phyloP scores from a whole-genome alignment of 2,329 filamentous ascomycete genomes.

The Didymella pinodella region DNA sequence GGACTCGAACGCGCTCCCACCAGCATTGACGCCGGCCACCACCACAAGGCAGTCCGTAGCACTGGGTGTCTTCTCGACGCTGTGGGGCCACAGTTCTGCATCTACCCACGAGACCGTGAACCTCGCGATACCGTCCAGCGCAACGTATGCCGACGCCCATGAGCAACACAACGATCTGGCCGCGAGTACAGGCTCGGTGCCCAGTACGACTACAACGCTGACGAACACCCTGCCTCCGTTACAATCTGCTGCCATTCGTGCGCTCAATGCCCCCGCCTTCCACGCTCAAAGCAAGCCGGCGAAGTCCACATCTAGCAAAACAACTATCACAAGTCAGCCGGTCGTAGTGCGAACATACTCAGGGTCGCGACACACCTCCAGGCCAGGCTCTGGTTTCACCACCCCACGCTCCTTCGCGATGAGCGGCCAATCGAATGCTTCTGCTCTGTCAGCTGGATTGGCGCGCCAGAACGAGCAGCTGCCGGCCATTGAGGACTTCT shows the following conservation, averaged over 20 bases:
- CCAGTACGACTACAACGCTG: conserved; percentile 48
- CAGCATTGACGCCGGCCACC: conserved; percentile 47
- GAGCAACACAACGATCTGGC: conserved; percentile 42
- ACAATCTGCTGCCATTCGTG: conserved; percentile 50
- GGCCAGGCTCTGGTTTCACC: conserved; percentile 42
- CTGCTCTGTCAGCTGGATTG: conserved; percentile 43
- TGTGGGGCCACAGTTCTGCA: conserved; percentile 39
- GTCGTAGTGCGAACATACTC: conserved; percentile 56
- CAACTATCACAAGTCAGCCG: conserved; percentile 53
- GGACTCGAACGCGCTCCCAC: conserved; percentile 39
- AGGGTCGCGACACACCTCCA: conserved; percentile 45
- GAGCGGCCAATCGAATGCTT: conserved; percentile 38
- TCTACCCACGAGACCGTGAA: conserved; percentile 24
- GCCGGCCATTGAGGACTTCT: conserved; percentile 62
- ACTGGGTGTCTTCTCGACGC: conserved; percentile 43
- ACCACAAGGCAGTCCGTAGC: conserved; percentile 47
- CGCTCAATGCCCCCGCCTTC: conserved; percentile 51
- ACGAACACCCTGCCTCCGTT: conserved; percentile 49
- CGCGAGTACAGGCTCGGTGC: conserved; percentile 44
- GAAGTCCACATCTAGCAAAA: conserved; percentile 50
- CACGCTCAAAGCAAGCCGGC: conserved; percentile 44
- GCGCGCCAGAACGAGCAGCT: conserved; percentile 40
- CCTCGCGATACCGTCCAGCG: conserved; percentile 16
- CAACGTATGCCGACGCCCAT: conserved; percentile 37
- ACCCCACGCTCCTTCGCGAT: conserved; percentile 46